phyloP scores from a whole-genome alignment of 2,329 filamentous ascomycete genomes.

The Botrytis pseudocinerea region DNA sequence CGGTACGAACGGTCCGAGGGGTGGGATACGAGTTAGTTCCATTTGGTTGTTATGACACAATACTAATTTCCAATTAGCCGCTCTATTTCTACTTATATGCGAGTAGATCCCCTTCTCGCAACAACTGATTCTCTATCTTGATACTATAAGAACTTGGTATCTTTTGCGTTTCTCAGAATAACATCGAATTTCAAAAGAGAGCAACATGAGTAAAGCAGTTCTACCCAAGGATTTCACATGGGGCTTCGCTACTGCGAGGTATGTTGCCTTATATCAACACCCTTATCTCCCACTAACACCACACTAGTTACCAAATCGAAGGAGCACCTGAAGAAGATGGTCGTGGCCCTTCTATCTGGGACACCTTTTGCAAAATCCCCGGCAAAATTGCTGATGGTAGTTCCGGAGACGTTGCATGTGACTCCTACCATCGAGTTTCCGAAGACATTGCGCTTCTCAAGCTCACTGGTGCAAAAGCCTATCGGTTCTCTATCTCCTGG shows the following conservation, averaged over 20 bases:
- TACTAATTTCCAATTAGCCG: constrained; percentile 16
- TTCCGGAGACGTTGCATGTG: constrained; percentile 76
- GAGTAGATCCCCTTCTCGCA: background rate
- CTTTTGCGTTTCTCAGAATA: constrained; percentile 22
- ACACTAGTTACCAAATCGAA: constrained; percentile 79
- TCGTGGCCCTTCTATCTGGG: constrained; percentile 83
- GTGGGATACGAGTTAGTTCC: constrained; percentile 2
- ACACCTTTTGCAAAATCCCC: constrained; percentile 78
- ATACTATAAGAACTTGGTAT: background rate
- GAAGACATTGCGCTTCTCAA: constrained; percentile 80
- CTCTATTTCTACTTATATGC: constrained; percentile 22
- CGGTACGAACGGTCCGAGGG: constrained; percentile 36
- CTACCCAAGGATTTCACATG: constrained; percentile 72
- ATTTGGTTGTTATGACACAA: constrained; percentile 15
- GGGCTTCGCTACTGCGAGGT: constrained; percentile 80
- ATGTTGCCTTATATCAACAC: constrained; percentile 41
- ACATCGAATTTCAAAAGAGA: constrained; percentile 21
- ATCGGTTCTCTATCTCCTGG: constrained; percentile 86
- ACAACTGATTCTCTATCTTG: background rate
- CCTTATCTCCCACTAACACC: constrained; percentile 5
- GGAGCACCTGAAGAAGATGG: constrained; percentile 73
- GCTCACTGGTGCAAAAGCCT: constrained; percentile 68
- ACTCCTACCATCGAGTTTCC: constrained; percentile 78
- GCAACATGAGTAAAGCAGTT: constrained; percentile 47
- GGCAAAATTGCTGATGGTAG: constrained; percentile 81